Conservation (phyloP, 2,329 filamentous ascomycete species). For the Cercospora nicotianae region DNA sequence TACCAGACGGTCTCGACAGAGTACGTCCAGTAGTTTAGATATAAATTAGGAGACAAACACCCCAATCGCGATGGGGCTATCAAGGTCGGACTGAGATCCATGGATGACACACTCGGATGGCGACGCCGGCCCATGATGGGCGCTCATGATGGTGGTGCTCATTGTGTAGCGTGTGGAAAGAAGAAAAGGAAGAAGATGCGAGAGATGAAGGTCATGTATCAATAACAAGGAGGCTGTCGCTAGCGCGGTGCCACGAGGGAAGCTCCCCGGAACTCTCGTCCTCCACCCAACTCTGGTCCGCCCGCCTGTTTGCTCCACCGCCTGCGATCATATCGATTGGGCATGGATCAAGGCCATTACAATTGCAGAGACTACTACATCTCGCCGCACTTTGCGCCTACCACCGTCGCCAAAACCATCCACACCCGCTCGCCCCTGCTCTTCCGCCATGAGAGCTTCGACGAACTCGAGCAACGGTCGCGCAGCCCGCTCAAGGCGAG, state of each 20-base stretch:
- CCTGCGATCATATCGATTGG: background rate
- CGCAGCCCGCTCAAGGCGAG: slow-evolving; percentile 35
- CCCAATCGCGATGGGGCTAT: slow-evolving; percentile 58
- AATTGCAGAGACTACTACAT: slow-evolving; percentile 42
- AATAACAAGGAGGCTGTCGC: background rate
- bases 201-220: slow-evolving; percentile 5
- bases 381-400: slow-evolving; percentile 31
- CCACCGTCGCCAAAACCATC: slow-evolving; percentile 28
- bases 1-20: slow-evolving; percentile 24
- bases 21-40: slow-evolving; percentile 26
- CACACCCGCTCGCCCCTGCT: slow-evolving; percentile 14
- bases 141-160: slow-evolving; percentile 17
- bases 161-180: slow-evolving; percentile 25
- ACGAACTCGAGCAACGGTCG: slow-evolving; percentile 36
- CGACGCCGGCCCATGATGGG: slow-evolving; percentile 23
- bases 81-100: slow-evolving; percentile 34
- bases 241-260: slow-evolving; percentile 1
- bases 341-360: slow-evolving; percentile 40
- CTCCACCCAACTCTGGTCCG: background rate
- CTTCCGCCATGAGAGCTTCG: slow-evolving; percentile 35
- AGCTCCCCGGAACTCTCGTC: background rate
- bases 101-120: slow-evolving; percentile 17
- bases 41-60: slow-evolving; percentile 48
- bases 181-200: slow-evolving; percentile 13
- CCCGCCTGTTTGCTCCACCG: background rate